Evolutionary conservation across 495 filamentous ascomycete species (phyloP).

Genomic region (Cenococcum geophilum): DNA sequence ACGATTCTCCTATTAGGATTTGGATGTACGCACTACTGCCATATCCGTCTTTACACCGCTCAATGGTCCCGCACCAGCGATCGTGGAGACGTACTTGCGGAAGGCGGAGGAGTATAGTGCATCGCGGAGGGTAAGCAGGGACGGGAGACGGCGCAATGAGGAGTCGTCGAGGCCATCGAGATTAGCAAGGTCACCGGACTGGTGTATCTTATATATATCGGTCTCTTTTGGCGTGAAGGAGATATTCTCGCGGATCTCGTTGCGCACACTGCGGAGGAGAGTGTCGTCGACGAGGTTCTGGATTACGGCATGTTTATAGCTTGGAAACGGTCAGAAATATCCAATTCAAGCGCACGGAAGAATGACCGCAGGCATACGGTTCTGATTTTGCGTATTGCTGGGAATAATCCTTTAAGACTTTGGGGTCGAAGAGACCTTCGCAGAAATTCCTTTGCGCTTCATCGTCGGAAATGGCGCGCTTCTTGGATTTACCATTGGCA

Average conservation of each 20-base stretch:
- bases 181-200: slow-evolving; percentile 95
- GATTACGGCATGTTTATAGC: slow-evolving; percentile 90
- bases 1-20: background rate
- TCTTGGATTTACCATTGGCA: slow-evolving; percentile 47
- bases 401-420: slow-evolving; percentile 24
- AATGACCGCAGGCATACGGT: slow-evolving; percentile 16
- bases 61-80: slow-evolving; percentile 78
- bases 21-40: slow-evolving; percentile 57
- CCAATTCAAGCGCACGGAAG: background rate
- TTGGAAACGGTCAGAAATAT: slow-evolving; percentile 18
- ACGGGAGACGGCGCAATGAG: slow-evolving; percentile 74
- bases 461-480: slow-evolving; percentile 48
- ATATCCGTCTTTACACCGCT: slow-evolving; percentile 96
- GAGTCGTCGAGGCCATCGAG: slow-evolving; percentile 85
- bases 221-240: slow-evolving; percentile 98
- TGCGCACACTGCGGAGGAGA: slow-evolving; percentile 79
- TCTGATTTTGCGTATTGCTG: slow-evolving; percentile 26
- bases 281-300: slow-evolving; percentile 64
- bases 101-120: slow-evolving; percentile 87
- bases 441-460: slow-evolving; percentile 54
- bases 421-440: slow-evolving; percentile 36
- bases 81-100: slow-evolving; percentile 75
- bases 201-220: slow-evolving; percentile 99
- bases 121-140: slow-evolving; percentile 78
- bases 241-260: slow-evolving; percentile 81